Conservation (phyloP, 2,329 filamentous ascomycete genomes). For the Volutella citrinella region DNA sequence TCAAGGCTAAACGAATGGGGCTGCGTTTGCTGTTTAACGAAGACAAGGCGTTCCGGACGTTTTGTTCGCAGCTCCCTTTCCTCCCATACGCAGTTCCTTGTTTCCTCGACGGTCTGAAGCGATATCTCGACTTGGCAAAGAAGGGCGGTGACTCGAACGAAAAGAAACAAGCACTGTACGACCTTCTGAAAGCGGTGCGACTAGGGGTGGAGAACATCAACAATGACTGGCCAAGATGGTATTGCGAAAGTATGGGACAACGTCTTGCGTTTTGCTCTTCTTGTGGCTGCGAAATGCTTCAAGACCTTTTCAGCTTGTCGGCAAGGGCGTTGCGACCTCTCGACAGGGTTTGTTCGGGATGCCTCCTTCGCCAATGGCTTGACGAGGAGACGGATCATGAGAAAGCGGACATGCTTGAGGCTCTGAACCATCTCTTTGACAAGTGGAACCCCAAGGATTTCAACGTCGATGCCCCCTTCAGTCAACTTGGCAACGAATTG, state of each 20-base stretch:
- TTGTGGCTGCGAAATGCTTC: slow-evolving; percentile 31
- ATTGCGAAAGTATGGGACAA: slow-evolving; percentile 21
- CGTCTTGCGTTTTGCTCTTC: slow-evolving; percentile 29
- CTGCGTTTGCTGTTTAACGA: slow-evolving; percentile 29
- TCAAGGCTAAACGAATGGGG: slow-evolving; percentile 30
- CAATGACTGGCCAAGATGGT: slow-evolving; percentile 22
- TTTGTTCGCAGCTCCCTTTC: slow-evolving; percentile 27
- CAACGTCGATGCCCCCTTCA: slow-evolving; percentile 31
- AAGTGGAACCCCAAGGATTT: slow-evolving; percentile 22
- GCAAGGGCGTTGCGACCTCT: slow-evolving; percentile 8
- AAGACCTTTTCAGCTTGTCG: slow-evolving; percentile 26
- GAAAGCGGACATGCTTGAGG: slow-evolving; percentile 15
- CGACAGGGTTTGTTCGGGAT: slow-evolving; percentile 27
- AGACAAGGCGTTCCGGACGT: slow-evolving; percentile 28
- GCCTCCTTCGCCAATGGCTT: slow-evolving; percentile 24
- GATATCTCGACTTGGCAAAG: slow-evolving; percentile 27
- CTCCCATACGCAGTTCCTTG: slow-evolving; percentile 23
- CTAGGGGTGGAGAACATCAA: slow-evolving; percentile 21
- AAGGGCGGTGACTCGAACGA: too few species aligned
- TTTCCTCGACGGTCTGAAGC: slow-evolving; percentile 33
- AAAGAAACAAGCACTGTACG: slow-evolving; percentile 27
- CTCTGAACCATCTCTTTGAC: slow-evolving; percentile 23
- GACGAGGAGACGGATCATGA: slow-evolving; percentile 31
- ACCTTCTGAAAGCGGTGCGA: slow-evolving; percentile 31
- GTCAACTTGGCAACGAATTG: slow-evolving; percentile 12